Evolutionary conservation across 176 grass and related monocot species (phyloP), one percentile per base, ranked within the genome.

Genomic region (Rhynchospora pubera): DNA sequence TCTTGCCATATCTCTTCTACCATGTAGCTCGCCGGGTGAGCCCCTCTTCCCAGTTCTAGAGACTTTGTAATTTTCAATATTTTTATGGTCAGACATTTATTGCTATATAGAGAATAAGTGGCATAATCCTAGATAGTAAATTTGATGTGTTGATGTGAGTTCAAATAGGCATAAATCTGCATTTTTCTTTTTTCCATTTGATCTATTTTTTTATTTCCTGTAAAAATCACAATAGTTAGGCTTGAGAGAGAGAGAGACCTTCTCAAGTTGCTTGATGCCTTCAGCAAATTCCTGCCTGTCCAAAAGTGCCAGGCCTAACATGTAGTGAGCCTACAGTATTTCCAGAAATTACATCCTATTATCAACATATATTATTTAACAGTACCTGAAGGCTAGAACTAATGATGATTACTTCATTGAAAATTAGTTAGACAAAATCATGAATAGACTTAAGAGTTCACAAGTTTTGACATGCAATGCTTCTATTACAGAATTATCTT

Each of bases 261-360:
- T 97, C 84, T 97, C 90, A 32, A 93, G 74, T 92, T 87, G 62
- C 85, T 97, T 97, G 65, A 94, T 97, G 85, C 90, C 94, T 85
- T 87, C 87, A 67, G 78, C 32, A 69, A 91, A 88, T 57, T 92
- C 86, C 78, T 94, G 72, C 66, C 66, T 89, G 69, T 89, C 89
- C 64, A 97, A 83, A 79, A 94, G 83, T 85, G 94, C 87, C 83
- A 91, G 87, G 51, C 90, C 85, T 13, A 97, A 85, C 91, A 97
- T 92, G 80, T 89, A 94, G 84, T 97, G 92, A 16, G 92, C 92
- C 94, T 97, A 48, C 51, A 85, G 87, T 57, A 71, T 42, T 39
- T 82, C 7, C 61, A 70, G 74, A 39, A 87, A 56, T 34, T 23
- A 32, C 16, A 77, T n/a, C 8, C 72, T 56, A 34, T 77, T 77